Base-by-base conservation (phyloP, 73 alveolate species). In the Urostyla sp. region DNA sequence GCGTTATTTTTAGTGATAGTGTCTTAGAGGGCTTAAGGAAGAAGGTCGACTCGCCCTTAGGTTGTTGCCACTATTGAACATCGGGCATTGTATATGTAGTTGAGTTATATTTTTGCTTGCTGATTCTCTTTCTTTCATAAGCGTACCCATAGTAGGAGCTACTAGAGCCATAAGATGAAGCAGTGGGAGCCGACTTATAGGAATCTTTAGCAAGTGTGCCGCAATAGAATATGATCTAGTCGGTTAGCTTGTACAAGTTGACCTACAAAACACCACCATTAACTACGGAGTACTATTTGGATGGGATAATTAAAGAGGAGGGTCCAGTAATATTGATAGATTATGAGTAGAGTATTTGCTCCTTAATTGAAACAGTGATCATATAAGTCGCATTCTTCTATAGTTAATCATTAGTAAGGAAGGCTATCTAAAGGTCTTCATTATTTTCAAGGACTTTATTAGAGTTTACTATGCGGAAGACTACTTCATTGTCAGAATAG, bases 41-140 rank as follows among this genome's bases (percentile, higher is more conserved):
- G 36, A 69, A 49, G 34, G 49, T 18, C 1, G 49, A 20, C 38
- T 69, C 83, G 34, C 83, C 83, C 45, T 30, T 69, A 6, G 83
- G 83, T 1, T 23, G 20, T 10, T 11, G 52, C 52, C 52, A 40
- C 52, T 40, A n/a, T n/a, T n/a, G n/a, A 10, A 40, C 16, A 10
- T 40, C 52, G 15, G 52, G n/a, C n/a, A n/a, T n/a, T n/a, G n/a
- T n/a, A n/a, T n/a, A n/a, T n/a, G n/a, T n/a, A n/a, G n/a, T n/a
- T n/a, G n/a, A n/a, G n/a, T n/a, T n/a, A n/a, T n/a, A n/a, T n/a
- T n/a, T n/a, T n/a, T n/a, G n/a, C n/a, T n/a, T n/a, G n/a, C n/a
- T n/a, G n/a, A n/a, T n/a, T n/a, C n/a, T n/a, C n/a, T n/a, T n/a
- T n/a, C n/a, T n/a, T n/a, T n/a, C n/a, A n/a, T n/a, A n/a, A n/a